Base-by-base conservation (phyloP, 1,284 basidiomycete species). In the Meripilus lineatus region DNA sequence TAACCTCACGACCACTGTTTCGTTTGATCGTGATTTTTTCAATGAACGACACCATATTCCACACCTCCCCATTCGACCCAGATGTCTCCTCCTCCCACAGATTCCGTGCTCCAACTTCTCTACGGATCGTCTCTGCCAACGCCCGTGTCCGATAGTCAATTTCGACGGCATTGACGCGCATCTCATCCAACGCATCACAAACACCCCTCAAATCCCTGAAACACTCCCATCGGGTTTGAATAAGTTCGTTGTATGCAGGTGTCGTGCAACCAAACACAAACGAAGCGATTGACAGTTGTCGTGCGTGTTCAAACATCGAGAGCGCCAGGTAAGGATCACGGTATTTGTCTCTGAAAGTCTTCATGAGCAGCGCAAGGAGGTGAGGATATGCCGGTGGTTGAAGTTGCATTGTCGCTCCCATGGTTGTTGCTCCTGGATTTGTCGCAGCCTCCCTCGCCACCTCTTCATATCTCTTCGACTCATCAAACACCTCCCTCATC, bases 221-320 rank as follows among this genome's bases (percentile, higher is more conserved):
- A 47, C 73, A 79, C n/a, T 68, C 65, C 91, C 92, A 94, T 23
- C 79, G 79, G 10, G 84, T 88, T 52, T 77, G 69, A 32, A 94
- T 75, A 24, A 92, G 72, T 63, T 93, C 88, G 62, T 93, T 92
- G 65, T 93, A 94, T 1, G 82, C 86, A 3, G 73, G 72, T 1
- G 89, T 87, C 4, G 87, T 85, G 62, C 92, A 94, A 3, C 90
- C 91, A 56, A 87, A 84, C 21, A 93, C 84, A 59, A 87, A 93
- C 3, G 86, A 89, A 5, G 82, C 71, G 39, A 84, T 74, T 3
- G 86, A 89, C 4, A 81, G 74, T 26, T 75, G 74, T 37, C 80
- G 77, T 0, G 89, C 86, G 58, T 91, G 74, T 42, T 84, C 73
- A 67, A 93, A 94, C 26, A 93, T 74, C 15, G 85, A 77, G n/a